phyloP scores from a whole-genome alignment of 2,329 filamentous ascomycete species.

The Rosellinia necatrix region DNA sequence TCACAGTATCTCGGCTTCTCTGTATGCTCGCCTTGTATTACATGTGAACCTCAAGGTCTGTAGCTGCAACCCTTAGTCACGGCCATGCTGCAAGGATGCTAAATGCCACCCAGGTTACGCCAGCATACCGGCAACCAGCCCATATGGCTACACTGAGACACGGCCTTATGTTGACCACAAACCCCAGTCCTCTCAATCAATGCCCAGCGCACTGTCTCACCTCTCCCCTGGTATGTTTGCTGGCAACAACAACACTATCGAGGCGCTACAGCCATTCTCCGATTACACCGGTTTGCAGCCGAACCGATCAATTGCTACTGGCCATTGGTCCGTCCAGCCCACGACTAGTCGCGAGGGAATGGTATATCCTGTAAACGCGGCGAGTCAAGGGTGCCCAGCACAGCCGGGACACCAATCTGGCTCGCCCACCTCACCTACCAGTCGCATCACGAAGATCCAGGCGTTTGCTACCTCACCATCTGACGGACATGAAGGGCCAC shows the following conservation, averaged over 20 bases:
- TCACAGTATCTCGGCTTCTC: constrained; percentile 41
- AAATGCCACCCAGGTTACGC: constrained; percentile 37
- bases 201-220: constrained; percentile 36
- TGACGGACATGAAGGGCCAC: constrained; percentile 18
- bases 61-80: constrained; percentile 21
- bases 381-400: constrained; percentile 35
- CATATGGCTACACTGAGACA: constrained; percentile 33
- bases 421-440: constrained; percentile 29
- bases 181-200: constrained; percentile 28
- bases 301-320: constrained; percentile 34
- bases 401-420: constrained; percentile 31
- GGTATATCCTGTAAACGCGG: constrained; percentile 44
- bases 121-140: constrained; percentile 33
- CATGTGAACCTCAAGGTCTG: constrained; percentile 44
- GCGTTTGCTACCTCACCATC: constrained; percentile 24
- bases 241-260: constrained; percentile 38
- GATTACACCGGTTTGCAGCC: constrained; percentile 46
- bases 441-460: constrained; percentile 29
- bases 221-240: constrained; percentile 37
- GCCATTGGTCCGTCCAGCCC: constrained; percentile 36
- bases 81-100: constrained; percentile 28
- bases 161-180: constrained; percentile 36
- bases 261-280: constrained; percentile 40
- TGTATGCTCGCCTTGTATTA: constrained; percentile 44
- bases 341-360: constrained; percentile 45